A percentile compares a stretch with the other conserved stretches of the same genome.
These are phyloP conservation scores for Gossypium raimondii DNA, from an alignment of 345 rosid species.

Conservation along the genomic window DNA sequence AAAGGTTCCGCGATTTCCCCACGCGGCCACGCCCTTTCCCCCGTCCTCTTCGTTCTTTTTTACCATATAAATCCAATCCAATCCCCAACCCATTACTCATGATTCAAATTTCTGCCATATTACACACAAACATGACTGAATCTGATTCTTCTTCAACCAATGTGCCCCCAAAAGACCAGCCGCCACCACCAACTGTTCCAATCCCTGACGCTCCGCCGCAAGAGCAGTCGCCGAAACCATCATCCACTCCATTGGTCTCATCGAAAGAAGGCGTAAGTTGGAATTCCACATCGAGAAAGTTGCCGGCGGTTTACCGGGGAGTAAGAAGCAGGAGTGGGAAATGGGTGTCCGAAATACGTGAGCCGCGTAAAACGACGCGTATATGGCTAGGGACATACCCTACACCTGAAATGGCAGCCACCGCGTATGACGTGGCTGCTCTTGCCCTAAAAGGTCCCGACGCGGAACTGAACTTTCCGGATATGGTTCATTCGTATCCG, in stretches of 20 bases:
- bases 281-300: slow-evolving; percentile 27
- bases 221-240: not conserved
- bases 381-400: slow-evolving; percentile 74
- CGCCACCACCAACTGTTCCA: slow-evolving; percentile 14
- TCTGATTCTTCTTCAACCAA: not conserved
- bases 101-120: not conserved
- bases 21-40: slow-evolving; percentile 21
- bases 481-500: slow-evolving; percentile 41
- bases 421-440: slow-evolving; percentile 77
- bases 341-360: slow-evolving; percentile 80
- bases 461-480: slow-evolving; percentile 53
- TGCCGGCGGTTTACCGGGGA: slow-evolving; percentile 41
- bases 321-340: slow-evolving; percentile 66
- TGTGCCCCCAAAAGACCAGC: slow-evolving; percentile 8
- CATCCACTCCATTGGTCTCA: no score
- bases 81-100: not conserved
- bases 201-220: slow-evolving; percentile 5
- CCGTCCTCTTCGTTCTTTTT: not conserved
- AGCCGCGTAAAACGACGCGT: slow-evolving; percentile 66
- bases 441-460: slow-evolving; percentile 64
- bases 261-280: not conserved
- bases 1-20: slow-evolving; percentile 34
- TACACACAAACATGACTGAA: slow-evolving; percentile 20
- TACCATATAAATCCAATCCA: slow-evolving; percentile 10
- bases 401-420: slow-evolving; percentile 74